Base-by-base conservation (phyloP, 2,329 filamentous ascomycete species). In the Diaporthe batatas region DNA sequence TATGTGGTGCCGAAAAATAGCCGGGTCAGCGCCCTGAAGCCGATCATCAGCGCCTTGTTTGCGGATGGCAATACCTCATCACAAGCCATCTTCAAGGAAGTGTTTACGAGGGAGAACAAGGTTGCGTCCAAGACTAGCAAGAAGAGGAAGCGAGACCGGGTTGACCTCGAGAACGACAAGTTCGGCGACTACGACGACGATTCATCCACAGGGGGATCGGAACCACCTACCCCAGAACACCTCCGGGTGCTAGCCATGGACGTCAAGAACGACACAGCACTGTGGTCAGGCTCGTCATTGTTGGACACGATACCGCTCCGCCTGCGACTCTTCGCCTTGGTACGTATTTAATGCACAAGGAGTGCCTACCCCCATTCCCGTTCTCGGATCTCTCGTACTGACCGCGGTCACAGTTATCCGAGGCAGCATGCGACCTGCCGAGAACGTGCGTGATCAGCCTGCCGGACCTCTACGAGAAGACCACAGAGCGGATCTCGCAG, bases 21-120 rank as follows among this genome's bases (percentile, higher is more conserved):
- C 72, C 80, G 86, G 58, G 85, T 86, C 73, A 84, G 86, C 75
- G 78, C 84, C 65, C 76, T 86, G 69, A 87, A 86, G 72, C 86
- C 88, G 44, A 87, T 94, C 14, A 84, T 93, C 73, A 89, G 89
- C 75, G 91, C 92, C 1, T 84, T 95, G 7, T 88, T 94, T 69
- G 91, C 92, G 0, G 90, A 92, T 76, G 93, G 91, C 2, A 84
- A 83, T 36, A 79, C 84, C n/a, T 81, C 88, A 21, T 84, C 84
- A 3, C 80, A 86, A 53, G 86, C 84, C 1, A 84, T 89, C 10
- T 94, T 91, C 77, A 85, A 84, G 3, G 91, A 94, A 77, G 83
- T 95, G 5, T 96, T 93, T 82, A 85, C 87, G 29, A 89, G 89
- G 68, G 93, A 95, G 81, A 89, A 88, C 2, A 86, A 82, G 73